phyloP scores from a whole-genome alignment of 176 grass and related monocot species.

The Oryza nivara region DNA sequence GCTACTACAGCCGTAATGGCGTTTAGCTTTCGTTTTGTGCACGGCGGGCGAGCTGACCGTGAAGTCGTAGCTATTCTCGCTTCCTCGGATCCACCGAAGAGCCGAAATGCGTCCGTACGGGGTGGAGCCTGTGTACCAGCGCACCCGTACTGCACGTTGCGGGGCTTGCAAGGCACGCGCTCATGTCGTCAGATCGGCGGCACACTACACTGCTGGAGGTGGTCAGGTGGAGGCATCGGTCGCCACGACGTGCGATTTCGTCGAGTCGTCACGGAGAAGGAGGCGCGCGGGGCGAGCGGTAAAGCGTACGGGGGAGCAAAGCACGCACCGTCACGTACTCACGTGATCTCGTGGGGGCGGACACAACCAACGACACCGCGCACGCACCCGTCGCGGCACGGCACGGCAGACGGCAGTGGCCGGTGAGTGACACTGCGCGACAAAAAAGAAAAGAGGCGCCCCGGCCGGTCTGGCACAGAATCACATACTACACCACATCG shows the following conservation, averaged over 20 bases:
- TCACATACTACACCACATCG: not conserved
- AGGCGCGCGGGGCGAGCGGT: not conserved
- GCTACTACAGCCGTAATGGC: not conserved
- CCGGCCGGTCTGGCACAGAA: not conserved
- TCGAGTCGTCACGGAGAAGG: not conserved
- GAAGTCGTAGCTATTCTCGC: not conserved
- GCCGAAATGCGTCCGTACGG: not conserved
- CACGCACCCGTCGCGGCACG: not conserved
- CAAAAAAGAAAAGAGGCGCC: not conserved
- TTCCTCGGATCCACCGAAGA: not conserved
- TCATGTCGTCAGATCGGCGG: not conserved
- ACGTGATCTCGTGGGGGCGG: not conserved
- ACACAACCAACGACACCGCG: not conserved
- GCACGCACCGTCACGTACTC: slow-evolving; percentile 30
- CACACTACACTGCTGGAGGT: no score
- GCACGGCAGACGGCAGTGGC: not conserved
- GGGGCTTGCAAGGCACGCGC: not conserved
- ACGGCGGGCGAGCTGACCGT: not conserved
- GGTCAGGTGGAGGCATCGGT: not conserved
- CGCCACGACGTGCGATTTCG: not conserved
- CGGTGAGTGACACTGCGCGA: not conserved
- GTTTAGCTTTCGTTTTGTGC: not conserved
- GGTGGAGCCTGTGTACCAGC: not conserved
- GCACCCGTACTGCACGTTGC: not conserved
- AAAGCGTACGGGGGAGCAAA: not conserved